A percentile compares a stretch with the other conserved stretches of the same genome.
Evolutionary conservation across 768 basidiomycete genomes (phyloP).

Genomic region (Phaeotremella fagi): DNA sequence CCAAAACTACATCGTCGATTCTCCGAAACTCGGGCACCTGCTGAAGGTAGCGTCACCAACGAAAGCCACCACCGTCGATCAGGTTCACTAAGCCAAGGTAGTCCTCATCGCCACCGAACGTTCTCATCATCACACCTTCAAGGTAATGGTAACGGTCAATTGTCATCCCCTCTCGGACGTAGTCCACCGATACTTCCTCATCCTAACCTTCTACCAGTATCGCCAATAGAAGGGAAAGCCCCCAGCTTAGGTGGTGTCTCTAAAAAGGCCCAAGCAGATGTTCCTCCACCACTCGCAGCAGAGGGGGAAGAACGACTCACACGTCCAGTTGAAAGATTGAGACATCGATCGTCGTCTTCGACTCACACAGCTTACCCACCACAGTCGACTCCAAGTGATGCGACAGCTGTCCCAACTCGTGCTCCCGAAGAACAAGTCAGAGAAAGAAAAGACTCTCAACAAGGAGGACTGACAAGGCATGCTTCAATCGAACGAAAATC

Average conservation of each 20-base stretch:
- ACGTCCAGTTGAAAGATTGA: not conserved
- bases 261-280: not conserved
- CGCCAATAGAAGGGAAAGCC: not conserved
- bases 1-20: constrained; percentile 2
- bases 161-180: not conserved
- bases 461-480: too few species aligned
- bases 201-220: not conserved
- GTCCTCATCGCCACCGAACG: constrained; percentile 14
- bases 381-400: too few species aligned
- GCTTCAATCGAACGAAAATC: too few species aligned
- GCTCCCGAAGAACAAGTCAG: too few species aligned
- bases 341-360: not conserved
- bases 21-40: not conserved
- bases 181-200: not conserved
- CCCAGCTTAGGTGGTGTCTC: not conserved
- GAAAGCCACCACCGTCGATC: constrained; percentile 5
- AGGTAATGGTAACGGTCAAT: not conserved
- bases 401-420: not conserved
- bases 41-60: not conserved
- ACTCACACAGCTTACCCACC: too few species aligned
- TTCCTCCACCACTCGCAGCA: not conserved
- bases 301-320: not conserved
- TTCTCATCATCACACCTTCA: not conserved
- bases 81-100: constrained; percentile 3
- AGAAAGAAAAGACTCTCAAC: too few species aligned